Conservation (phyloP, 371 early-diverging fungal genomes). For the Lichtheimia ornata region DNA sequence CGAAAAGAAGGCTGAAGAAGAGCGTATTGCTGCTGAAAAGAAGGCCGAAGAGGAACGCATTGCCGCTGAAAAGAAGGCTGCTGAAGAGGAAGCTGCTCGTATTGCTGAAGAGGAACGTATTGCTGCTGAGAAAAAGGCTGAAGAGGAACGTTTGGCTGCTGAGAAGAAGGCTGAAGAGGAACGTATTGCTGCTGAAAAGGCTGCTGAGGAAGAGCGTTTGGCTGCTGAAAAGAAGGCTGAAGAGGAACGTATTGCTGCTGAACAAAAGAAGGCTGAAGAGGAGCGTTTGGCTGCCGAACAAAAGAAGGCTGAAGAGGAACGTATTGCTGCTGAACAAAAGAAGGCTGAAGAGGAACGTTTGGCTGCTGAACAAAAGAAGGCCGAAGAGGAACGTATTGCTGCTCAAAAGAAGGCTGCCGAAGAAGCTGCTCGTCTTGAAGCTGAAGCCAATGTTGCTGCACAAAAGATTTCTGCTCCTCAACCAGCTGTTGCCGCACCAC, state of each 20-base stretch:
- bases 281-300: too few relatives aligned
- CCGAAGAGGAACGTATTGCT: conserved; percentile 13
- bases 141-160: neutral
- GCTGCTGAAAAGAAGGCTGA: neutral
- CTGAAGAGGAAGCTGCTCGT: neutral
- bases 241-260: conserved; percentile 1
- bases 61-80: neutral
- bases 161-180: neutral
- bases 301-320: conserved; percentile 18
- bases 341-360: conserved; percentile 1
- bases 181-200: conserved; percentile 11
- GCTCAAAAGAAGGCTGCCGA: conserved; percentile 20
- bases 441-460: too few relatives aligned
- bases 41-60: too few relatives aligned
- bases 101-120: neutral
- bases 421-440: conserved; percentile 7
- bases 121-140: conserved; percentile 1
- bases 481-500: too few relatives aligned
- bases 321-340: conserved; percentile 8
- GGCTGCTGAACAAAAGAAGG: conserved; percentile 1
- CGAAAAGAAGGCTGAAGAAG: too few relatives aligned
- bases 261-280: neutral
- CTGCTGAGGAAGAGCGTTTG: neutral
- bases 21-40: too few relatives aligned
- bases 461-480: too few relatives aligned